A percentile compares a stretch with the other conserved stretches of the same genome.
Evolutionary conservation across 2,329 filamentous ascomycete genomes (phyloP).

Genomic region (Aureobasidium lini): DNA sequence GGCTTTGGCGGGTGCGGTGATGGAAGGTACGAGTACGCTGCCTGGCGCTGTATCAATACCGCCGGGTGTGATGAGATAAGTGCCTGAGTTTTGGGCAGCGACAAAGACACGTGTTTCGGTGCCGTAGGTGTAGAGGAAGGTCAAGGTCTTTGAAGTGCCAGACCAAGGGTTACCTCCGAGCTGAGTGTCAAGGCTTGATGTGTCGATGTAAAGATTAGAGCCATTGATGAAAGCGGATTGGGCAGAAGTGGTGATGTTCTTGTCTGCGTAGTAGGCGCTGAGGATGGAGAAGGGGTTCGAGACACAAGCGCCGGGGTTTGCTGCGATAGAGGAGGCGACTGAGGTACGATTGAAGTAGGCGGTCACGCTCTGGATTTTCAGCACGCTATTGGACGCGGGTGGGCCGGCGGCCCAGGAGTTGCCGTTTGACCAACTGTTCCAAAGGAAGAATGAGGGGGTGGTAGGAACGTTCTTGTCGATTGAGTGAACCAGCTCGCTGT

Average conservation of each 20-base stretch:
- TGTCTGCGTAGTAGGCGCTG: constrained; percentile 3
- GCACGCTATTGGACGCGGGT: constrained; percentile 52
- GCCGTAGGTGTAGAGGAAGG: constrained; percentile 14
- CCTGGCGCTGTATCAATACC: neutral
- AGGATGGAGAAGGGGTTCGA: neutral
- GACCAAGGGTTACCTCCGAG: constrained; percentile 9
- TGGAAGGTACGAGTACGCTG: neutral
- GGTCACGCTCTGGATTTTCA: constrained; percentile 63
- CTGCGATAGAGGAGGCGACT: neutral
- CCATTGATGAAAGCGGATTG: neutral
- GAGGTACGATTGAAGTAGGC: constrained; percentile 43
- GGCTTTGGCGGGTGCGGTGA: neutral
- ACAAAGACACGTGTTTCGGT: constrained; percentile 10
- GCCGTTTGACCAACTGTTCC: constrained; percentile 66
- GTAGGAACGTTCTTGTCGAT: constrained; percentile 42
- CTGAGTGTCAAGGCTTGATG: neutral
- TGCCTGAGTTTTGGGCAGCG: neutral
- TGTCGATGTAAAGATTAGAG: constrained; percentile 8
- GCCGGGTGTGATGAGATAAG: neutral
- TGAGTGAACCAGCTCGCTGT: constrained; percentile 52
- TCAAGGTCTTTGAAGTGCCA: constrained; percentile 1
- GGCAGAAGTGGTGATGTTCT: constrained; percentile 10
- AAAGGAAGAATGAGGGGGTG: constrained; percentile 55
- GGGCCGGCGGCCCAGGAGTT: constrained; percentile 68
- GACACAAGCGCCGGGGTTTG: neutral